These are phyloP conservation scores for Colletotrichum sansevieriae DNA, from an alignment of 2,329 filamentous ascomycete species.

Conservation along the genomic window DNA sequence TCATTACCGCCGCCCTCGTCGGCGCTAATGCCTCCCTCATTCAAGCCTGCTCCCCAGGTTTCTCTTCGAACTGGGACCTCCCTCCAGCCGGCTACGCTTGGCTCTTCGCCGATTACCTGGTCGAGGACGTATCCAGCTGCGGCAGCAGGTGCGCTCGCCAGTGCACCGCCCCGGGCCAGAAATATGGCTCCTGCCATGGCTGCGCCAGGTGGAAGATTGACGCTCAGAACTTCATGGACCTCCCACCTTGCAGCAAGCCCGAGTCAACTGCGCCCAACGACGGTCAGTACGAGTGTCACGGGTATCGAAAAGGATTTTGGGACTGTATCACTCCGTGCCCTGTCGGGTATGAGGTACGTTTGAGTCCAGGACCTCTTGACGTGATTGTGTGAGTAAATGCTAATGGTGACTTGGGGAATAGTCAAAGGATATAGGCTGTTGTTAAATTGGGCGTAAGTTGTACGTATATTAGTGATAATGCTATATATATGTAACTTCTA, in stretches of 20 bases:
- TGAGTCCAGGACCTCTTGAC: background rate
- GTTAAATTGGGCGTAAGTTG: too few relatives aligned
- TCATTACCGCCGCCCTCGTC: background rate
- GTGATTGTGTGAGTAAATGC: background rate
- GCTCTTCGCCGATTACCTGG: slow-evolving; percentile 17
- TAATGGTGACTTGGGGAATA: background rate
- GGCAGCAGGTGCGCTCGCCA: slow-evolving; percentile 10
- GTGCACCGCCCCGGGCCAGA: slow-evolving; percentile 16
- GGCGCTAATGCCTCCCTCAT: background rate
- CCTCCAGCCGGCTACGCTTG: background rate
- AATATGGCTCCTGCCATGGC: slow-evolving; percentile 16
- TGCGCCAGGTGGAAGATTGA: slow-evolving; percentile 21
- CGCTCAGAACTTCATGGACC: slow-evolving; percentile 1
- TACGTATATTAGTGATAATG: too few relatives aligned
- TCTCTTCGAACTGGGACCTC: slow-evolving; percentile 1
- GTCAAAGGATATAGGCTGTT: background rate
- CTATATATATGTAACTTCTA: too few relatives aligned
- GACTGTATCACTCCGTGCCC: slow-evolving; percentile 28
- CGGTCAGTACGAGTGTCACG: slow-evolving; percentile 19
- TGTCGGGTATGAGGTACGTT: slow-evolving; percentile 42
- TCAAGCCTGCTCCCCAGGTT: slow-evolving; percentile 7
- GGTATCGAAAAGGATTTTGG: slow-evolving; percentile 7
- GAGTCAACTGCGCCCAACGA: background rate
- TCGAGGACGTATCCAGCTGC: background rate
- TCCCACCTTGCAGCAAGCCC: slow-evolving; percentile 18